Evolutionary conservation across 2,329 filamentous ascomycete species (phyloP).

Genomic region (Arthroderma sp.): DNA sequence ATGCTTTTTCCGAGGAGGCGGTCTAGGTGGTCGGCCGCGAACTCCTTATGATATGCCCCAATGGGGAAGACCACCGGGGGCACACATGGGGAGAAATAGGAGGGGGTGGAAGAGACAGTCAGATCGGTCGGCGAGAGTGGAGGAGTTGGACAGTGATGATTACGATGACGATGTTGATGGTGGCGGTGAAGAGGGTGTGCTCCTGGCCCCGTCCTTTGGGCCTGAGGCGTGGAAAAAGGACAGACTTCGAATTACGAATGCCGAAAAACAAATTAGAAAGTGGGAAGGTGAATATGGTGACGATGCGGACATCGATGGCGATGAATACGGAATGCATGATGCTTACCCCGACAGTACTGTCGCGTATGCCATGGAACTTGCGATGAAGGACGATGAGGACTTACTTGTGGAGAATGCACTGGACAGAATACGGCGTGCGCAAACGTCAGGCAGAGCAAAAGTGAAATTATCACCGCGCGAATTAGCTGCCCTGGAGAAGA

Average conservation of each 20-base stretch:
- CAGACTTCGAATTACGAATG: neutral
- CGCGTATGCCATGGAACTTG: constrained; percentile 38
- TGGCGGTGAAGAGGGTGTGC: constrained; percentile 30
- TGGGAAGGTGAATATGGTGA: constrained; percentile 33
- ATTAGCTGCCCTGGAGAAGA: constrained; percentile 63
- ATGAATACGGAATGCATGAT: constrained; percentile 36
- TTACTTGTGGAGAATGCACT: constrained; percentile 63
- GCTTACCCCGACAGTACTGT: constrained; percentile 28
- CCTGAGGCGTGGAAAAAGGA: neutral
- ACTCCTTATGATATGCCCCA: constrained; percentile 81
- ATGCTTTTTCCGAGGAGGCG: constrained; percentile 99
- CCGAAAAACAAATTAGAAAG: neutral
- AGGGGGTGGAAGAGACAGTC: constrained; percentile 41
- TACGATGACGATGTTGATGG: constrained; percentile 32
- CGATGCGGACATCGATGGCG: constrained; percentile 38
- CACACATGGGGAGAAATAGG: constrained; percentile 52
- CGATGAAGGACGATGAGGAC: constrained; percentile 56
- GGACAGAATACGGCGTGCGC: constrained; percentile 65
- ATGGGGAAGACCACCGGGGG: constrained; percentile 99
- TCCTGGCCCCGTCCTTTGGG: constrained; percentile 4
- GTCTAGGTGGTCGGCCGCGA: constrained; percentile 99
- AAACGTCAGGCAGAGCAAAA: constrained; percentile 60
- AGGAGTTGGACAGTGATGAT: constrained; percentile 49
- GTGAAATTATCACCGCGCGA: constrained; percentile 71
- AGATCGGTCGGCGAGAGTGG: constrained; percentile 38